Evolutionary conservation across 345 rosid species (phyloP).

Genomic region (rapeseed (Brassica napus)): Da-Ae NC_063436.1:21278001-21278500

Average conservation of each 20-base stretch:
- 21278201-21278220: constrained; percentile 58
- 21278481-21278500: constrained; percentile 42
- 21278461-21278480: constrained; percentile 47
- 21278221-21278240: constrained; percentile 36
- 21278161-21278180: constrained; percentile 79
- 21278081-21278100: neutral
- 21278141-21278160: constrained; percentile 65
- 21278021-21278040: constrained; percentile 67
- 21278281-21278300: constrained; percentile 20
- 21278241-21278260: constrained; percentile 59
- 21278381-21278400: constrained; percentile 61
- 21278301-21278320: neutral
- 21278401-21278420: constrained; percentile 57
- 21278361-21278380: constrained; percentile 69
- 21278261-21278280: neutral
- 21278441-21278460: constrained; percentile 36
- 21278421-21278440: constrained; percentile 43
- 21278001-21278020: constrained; percentile 65
- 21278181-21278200: constrained; percentile 82
- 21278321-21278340: constrained; percentile 59
- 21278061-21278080: constrained; percentile 57
- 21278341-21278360: constrained; percentile 68
- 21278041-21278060: constrained; percentile 67
- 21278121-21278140: neutral
- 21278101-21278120: neutral